Conservation (phyloP, 176 grass and related monocot species). For the Oryza glaberrima region DNA sequence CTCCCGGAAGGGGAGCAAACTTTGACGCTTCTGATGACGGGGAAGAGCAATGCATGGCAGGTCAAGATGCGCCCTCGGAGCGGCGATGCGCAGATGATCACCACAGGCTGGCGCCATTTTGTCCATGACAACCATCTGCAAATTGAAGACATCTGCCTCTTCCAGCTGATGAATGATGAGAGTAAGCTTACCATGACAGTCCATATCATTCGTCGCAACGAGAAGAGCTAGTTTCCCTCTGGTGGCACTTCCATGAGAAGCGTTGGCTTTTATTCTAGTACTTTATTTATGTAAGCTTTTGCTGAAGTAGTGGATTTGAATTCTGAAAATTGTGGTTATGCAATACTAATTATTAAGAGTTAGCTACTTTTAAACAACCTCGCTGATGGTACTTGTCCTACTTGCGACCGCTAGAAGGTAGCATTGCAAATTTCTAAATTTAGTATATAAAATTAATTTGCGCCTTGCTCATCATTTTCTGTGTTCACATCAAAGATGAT, state of each 20-base stretch:
- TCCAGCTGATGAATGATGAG: constrained; percentile 27
- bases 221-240: not conserved
- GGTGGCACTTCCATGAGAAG: not conserved
- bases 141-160: constrained; percentile 46
- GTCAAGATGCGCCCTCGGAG: not conserved
- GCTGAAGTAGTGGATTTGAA: not conserved
- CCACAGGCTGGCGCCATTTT: constrained; percentile 26
- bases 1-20: constrained; percentile 7
- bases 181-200: constrained; percentile 36
- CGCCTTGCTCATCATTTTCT: too few species aligned
- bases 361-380: too few species aligned
- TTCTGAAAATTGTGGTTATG: not conserved
- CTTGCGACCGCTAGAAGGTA: too few species aligned
- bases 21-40: constrained; percentile 7
- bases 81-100: not conserved
- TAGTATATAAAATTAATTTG: too few species aligned
- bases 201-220: constrained; percentile 20
- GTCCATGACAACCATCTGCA: constrained; percentile 43
- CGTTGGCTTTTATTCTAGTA: too few species aligned
- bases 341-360: too few species aligned
- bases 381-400: too few species aligned
- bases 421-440: too few species aligned
- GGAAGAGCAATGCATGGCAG: constrained; percentile 17
- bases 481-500: too few species aligned
- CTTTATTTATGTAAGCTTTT: not conserved